Conservation (phyloP, 148 eudicot genomes). For the Talinum fruticosum region DNA sequence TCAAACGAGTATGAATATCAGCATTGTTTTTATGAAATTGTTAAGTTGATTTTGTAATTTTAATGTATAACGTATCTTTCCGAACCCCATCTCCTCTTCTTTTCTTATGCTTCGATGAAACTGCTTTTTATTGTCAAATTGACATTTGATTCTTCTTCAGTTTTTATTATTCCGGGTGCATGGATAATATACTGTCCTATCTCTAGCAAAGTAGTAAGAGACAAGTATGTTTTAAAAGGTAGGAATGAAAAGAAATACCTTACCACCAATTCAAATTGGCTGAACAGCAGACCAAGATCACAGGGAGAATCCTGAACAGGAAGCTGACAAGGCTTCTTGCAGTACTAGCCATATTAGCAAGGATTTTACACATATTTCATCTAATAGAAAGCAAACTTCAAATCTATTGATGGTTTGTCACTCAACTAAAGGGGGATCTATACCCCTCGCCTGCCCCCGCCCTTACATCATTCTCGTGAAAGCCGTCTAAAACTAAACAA, state of each 20-base stretch:
- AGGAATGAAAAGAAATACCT: not conserved
- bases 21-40: not conserved
- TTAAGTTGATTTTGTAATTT: not conserved
- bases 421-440: too few species aligned
- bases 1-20: constrained; percentile 37
- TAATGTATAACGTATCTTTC: constrained; percentile 2
- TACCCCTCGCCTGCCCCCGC: too few species aligned
- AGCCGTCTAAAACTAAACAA: too few species aligned
- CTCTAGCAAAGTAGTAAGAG: not conserved
- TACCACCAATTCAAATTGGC: not conserved
- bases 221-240: not conserved
- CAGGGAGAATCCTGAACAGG: not conserved
- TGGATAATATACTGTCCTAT: not conserved
- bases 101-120: constrained; percentile 20
- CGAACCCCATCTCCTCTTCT: not conserved
- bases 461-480: too few species aligned
- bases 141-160: constrained; percentile 12
- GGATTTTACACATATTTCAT: too few species aligned
- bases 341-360: not conserved
- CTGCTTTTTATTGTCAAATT: constrained; percentile 18
- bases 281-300: not conserved
- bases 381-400: too few species aligned
- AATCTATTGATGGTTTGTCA: too few species aligned
- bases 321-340: not conserved
- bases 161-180: not conserved